Percentiles rank a stretch among this genome's conserved stretches.
phyloP scores from a whole-genome alignment of 768 basidiomycete species.

The Omphalotus guepiniiformis region DNA sequence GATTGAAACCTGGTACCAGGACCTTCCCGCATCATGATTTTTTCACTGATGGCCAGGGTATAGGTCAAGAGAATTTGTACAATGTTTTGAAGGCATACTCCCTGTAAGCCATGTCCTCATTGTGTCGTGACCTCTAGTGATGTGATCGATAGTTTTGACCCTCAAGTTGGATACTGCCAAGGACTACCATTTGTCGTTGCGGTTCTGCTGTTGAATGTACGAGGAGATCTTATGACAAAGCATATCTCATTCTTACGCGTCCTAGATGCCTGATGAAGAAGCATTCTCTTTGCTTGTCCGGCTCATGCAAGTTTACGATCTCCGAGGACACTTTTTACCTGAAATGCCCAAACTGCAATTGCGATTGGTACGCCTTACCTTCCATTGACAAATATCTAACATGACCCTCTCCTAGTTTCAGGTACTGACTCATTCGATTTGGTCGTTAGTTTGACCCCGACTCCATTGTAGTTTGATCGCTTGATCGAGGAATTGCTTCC shows the following conservation, averaged over 20 bases:
- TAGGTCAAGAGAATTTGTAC: conserved; percentile 96
- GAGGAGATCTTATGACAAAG: conserved; percentile 15
- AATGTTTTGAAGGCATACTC: conserved; percentile 98
- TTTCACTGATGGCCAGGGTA: conserved; percentile 91
- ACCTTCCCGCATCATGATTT: conserved; percentile 98
- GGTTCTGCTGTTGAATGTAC: conserved; percentile 85
- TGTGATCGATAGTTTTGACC: conserved; percentile 54
- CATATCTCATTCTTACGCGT: conserved; percentile 8
- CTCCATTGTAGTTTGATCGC: conserved; percentile 73
- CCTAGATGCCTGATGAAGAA: conserved; percentile 98
- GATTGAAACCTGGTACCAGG: conserved; percentile 31
- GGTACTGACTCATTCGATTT: conserved; percentile 31
- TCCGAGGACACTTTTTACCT: conserved; percentile 95
- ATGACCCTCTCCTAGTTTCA: no score
- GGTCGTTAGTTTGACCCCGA: conserved; percentile 7
- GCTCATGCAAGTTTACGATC: conserved; percentile 94
- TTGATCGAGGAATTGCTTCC: conserved; percentile 90
- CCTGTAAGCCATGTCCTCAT: conserved; percentile 46
- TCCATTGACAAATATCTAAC: conserved; percentile 2
- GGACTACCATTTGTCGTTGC: conserved; percentile 96
- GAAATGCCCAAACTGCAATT: conserved; percentile 98
- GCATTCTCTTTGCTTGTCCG: conserved; percentile 94
- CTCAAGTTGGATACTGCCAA: conserved; percentile 97
- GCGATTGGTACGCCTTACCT: conserved; percentile 58
- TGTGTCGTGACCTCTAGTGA: conserved; percentile 6